These are phyloP conservation scores for Vachellia pachyceras DNA, from an alignment of 306 rosid species.

Conservation along the genomic window DNA sequence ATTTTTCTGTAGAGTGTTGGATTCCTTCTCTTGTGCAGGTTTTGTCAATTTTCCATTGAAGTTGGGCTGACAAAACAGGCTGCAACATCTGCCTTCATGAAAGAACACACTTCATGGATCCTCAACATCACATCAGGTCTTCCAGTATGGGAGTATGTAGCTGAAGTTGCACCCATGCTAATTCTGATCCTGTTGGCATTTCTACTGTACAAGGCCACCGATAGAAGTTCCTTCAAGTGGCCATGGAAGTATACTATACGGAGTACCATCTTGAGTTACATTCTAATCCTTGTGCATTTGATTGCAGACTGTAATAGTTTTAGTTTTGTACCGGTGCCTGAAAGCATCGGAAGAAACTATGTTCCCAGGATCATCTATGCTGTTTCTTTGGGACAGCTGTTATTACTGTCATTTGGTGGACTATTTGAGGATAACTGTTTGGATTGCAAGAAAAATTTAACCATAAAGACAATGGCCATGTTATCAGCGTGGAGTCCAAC, in stretches of 20 bases:
- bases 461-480: slow-evolving; percentile 63
- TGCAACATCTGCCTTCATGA: slow-evolving; percentile 74
- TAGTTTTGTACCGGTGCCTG: slow-evolving; percentile 47
- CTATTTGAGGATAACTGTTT: slow-evolving; percentile 43
- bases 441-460: slow-evolving; percentile 53
- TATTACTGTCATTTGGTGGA: slow-evolving; percentile 55
- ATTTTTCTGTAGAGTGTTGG: slow-evolving; percentile 69
- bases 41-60: slow-evolving; percentile 83
- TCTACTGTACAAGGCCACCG: slow-evolving; percentile 63
- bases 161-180: slow-evolving; percentile 66
- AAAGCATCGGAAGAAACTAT: slow-evolving; percentile 59
- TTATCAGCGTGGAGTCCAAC: slow-evolving; percentile 81
- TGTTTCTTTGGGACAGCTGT: slow-evolving; percentile 73
- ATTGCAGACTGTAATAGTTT: slow-evolving; percentile 55
- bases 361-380: slow-evolving; percentile 76
- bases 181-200: slow-evolving; percentile 64
- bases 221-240: slow-evolving; percentile 46
- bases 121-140: slow-evolving; percentile 54
- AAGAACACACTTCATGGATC: slow-evolving; percentile 70
- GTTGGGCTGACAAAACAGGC: slow-evolving; percentile 90
- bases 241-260: slow-evolving; percentile 58
- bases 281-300: slow-evolving; percentile 73
- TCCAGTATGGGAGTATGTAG: slow-evolving; percentile 62
- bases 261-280: slow-evolving; percentile 68
- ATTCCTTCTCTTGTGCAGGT: slow-evolving; percentile 78